Evolutionary conservation across 1,284 basidiomycete species (phyloP), one percentile per base, ranked within the genome.

Genomic region (Ganoderma sinense): DNA sequence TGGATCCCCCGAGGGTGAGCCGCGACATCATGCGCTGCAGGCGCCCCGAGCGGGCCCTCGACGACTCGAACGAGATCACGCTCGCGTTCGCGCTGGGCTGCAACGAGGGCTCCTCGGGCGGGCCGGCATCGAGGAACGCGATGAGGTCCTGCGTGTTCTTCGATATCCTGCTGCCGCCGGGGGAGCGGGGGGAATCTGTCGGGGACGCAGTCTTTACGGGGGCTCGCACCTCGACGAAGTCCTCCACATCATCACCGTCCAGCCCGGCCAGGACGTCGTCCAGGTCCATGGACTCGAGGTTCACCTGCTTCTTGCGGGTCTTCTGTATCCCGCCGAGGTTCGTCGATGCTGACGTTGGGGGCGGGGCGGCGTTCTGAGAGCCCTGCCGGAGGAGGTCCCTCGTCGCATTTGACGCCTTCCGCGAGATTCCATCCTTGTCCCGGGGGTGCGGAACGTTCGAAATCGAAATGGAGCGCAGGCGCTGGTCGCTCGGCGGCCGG

Each of bases 21-120:
- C 88, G 89, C 31, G 92, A 94, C 75, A 94, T 92, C 90, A 94
- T 94, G 71, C 89, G 88, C 77, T 93, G 90, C 69, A 94, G 80
- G 43, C 92, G 86, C 63, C 76, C 75, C 6, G 81, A 78, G 74
- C 90, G 91, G 51, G 83, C 79, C 55, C 80, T 81, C n/a, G 76
- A 75, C 33, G 81, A 79, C 65, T 77, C 76, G 61, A 84, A 74
- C 40, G 83, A 83, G 67, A 81, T 76, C 3, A 81, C 75, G 69
- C 79, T 84, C 59, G 78, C 75, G 66, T 79, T 78, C 53, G 75
- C 79, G 74, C 69, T 77, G 16, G 77, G 64, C 23, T 71, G 69
- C 77, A 77, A 62, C 66, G 73, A 3, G 59, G 71, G 70, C 62
- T 77, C 78, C 48, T 84, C 84, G 11, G 89, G 89, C 4, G 89